Evolutionary conservation across 768 basidiomycete species (phyloP), one percentile per base, ranked within the genome.

Genomic region (Clitopilus hobsonii): DNA sequence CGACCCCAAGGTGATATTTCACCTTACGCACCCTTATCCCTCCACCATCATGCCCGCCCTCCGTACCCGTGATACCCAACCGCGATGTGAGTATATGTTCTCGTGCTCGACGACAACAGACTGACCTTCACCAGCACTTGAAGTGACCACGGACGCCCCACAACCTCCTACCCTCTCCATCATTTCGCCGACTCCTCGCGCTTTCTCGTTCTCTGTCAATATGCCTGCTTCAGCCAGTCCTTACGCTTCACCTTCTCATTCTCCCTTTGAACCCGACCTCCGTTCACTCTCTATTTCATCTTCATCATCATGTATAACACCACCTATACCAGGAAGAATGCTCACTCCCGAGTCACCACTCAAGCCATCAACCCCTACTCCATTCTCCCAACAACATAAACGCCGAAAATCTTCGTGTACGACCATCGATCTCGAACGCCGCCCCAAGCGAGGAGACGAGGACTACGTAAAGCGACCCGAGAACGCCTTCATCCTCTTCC

Each of bases 401-500:
- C 81, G 81, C 51, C 76, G 81, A 67, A 83, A 81, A 65, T 77
- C 76, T 26, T 75, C 76, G 45, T 76, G 72, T 51, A 70, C 71
- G 63, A 76, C 67, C 64, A 45, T 45, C 41, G 75, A 75, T 67
- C 62, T 71, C 63, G 83, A 85, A 57, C 81, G 81, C 60, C 70
- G 80, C 56, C 80, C 85, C 58, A 82, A 75, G 71, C 84, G 85
- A 74, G 88, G 89, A 61, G 88, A 90, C 69, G 86, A 87, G 49
- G 87, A 88, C 68, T 91, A 91, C 65, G 83, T 91, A 74, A 89
- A 89, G 69, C 83, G 89, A 38, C 89, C 88, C 1, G 86, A 89
- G 71, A 90, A 91, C 63, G 89, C 89, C 6, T 91, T 91, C 75
- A 91, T 91, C 67, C 79, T 91, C 54, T 91, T 91, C 80, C 82